Evolutionary conservation across 2,329 filamentous ascomycete genomes (phyloP).

Genomic region (Pyricularia grisea): DNA sequence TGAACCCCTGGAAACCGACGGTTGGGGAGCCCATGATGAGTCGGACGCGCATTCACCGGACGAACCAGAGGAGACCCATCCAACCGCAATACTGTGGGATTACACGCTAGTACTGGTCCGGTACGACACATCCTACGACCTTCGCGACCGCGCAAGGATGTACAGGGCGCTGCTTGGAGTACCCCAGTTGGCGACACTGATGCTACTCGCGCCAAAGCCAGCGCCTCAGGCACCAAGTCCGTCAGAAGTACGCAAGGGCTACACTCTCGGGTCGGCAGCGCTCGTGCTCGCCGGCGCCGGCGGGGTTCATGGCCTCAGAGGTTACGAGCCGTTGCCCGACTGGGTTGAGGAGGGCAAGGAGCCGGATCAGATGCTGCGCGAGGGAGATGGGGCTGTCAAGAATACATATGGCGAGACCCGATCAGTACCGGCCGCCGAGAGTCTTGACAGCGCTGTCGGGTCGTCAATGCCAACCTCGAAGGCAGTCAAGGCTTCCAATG

Average conservation of each 20-base stretch:
- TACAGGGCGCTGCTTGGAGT: slow-evolving; percentile 77
- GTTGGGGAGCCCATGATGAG: background rate
- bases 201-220: slow-evolving; percentile 89
- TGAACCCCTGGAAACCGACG: background rate
- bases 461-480: slow-evolving; percentile 15
- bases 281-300: slow-evolving; percentile 72
- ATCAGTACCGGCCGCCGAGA: slow-evolving; percentile 50
- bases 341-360: slow-evolving; percentile 79
- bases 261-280: slow-evolving; percentile 75
- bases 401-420: slow-evolving; percentile 24
- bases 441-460: slow-evolving; percentile 48
- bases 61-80: slow-evolving; percentile 41
- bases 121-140: slow-evolving; percentile 91
- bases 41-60: slow-evolving; percentile 19
- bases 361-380: slow-evolving; percentile 64
- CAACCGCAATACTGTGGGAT: slow-evolving; percentile 70
- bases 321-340: slow-evolving; percentile 70
- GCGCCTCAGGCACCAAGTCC: slow-evolving; percentile 86
- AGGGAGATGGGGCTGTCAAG: slow-evolving; percentile 22
- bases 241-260: slow-evolving; percentile 70
- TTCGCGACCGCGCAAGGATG: slow-evolving; percentile 81
- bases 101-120: slow-evolving; percentile 78
- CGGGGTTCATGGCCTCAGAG: slow-evolving; percentile 63
- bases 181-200: slow-evolving; percentile 80
- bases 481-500: slow-evolving; percentile 36